phyloP scores from a whole-genome alignment of 228 moss, liverwort and hornwort species.

The Sphagnum fallax region DNA sequence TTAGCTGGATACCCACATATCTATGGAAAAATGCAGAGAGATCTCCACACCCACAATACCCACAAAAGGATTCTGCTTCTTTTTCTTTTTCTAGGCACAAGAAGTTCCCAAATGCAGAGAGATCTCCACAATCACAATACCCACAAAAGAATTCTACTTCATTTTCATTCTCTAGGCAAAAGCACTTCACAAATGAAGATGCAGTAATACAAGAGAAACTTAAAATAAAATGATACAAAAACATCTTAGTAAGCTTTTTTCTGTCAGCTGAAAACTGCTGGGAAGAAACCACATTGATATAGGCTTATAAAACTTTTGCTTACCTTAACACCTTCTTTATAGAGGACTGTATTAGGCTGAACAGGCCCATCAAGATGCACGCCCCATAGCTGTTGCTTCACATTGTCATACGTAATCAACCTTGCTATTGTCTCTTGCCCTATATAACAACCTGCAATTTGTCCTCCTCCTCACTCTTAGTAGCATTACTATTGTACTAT shows the following conservation, averaged over 20 bases:
- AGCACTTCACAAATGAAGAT: too few relatives aligned
- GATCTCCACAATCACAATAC: too few relatives aligned
- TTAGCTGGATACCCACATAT: not conserved
- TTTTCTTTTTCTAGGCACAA: not conserved
- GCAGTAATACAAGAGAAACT: too few relatives aligned
- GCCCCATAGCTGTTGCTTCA: constrained; percentile 87
- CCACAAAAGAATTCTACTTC: too few relatives aligned
- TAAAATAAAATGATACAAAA: too few relatives aligned
- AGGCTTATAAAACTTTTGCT: not conserved
- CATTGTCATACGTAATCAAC: constrained; percentile 78
- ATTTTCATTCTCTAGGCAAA: too few relatives aligned
- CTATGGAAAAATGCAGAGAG: not conserved
- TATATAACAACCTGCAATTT: constrained; percentile 77
- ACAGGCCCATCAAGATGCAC: constrained; percentile 64
- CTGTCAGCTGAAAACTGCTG: too few relatives aligned
- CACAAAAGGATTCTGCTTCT: not conserved
- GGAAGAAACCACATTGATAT: too few relatives aligned
- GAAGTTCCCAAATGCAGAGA: not conserved
- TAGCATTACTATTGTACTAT: not conserved
- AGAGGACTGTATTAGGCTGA: constrained; percentile 47
- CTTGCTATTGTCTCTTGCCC: constrained; percentile 92
- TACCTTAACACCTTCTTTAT: constrained; percentile 66
- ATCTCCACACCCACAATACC: not conserved
- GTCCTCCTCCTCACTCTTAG: too few relatives aligned
- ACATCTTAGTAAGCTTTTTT: too few relatives aligned